Evolutionary conservation across 2,329 filamentous ascomycete species (phyloP).

Genomic region (Aspergillus ruber): DNA sequence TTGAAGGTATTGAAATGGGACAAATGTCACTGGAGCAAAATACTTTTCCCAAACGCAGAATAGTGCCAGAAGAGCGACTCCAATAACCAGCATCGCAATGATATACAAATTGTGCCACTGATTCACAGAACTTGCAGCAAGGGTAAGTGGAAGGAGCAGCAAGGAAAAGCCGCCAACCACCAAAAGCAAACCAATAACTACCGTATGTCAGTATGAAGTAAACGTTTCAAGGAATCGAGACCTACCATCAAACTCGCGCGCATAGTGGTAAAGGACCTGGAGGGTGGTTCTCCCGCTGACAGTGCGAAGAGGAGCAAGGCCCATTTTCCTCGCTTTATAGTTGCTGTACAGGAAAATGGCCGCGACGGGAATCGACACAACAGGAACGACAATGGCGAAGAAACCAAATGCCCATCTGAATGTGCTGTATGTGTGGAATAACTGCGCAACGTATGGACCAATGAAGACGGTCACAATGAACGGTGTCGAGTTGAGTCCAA

Average conservation of each 20-base stretch:
- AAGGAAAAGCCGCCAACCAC: slow-evolving; percentile 55
- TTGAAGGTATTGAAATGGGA: slow-evolving; percentile 35
- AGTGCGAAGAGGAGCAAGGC: slow-evolving; percentile 38
- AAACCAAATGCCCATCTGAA: slow-evolving; percentile 54
- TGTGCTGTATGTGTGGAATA: slow-evolving; percentile 47
- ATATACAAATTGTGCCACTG: slow-evolving; percentile 41
- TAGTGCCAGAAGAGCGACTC: slow-evolving; percentile 44
- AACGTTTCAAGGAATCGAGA: background rate
- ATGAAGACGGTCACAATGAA: slow-evolving; percentile 57
- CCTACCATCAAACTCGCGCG: slow-evolving; percentile 52
- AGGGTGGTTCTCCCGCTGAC: slow-evolving; percentile 38
- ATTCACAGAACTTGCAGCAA: slow-evolving; percentile 34
- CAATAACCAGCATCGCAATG: slow-evolving; percentile 48
- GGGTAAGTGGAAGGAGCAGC: slow-evolving; percentile 38
- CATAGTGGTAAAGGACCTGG: slow-evolving; percentile 46
- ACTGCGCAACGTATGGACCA: slow-evolving; percentile 46
- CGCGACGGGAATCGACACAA: slow-evolving; percentile 50
- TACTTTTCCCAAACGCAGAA: slow-evolving; percentile 51
- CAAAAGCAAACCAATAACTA: slow-evolving; percentile 51
- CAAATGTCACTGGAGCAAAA: slow-evolving; percentile 33
- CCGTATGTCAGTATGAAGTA: background rate
- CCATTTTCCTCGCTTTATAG: slow-evolving; percentile 48
- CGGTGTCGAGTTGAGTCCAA: slow-evolving; percentile 53
- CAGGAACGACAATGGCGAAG: slow-evolving; percentile 54
- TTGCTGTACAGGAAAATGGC: slow-evolving; percentile 49